Conservation (phyloP, 805 yeast species). For the Hanseniaspora guilliermondii region DNA sequence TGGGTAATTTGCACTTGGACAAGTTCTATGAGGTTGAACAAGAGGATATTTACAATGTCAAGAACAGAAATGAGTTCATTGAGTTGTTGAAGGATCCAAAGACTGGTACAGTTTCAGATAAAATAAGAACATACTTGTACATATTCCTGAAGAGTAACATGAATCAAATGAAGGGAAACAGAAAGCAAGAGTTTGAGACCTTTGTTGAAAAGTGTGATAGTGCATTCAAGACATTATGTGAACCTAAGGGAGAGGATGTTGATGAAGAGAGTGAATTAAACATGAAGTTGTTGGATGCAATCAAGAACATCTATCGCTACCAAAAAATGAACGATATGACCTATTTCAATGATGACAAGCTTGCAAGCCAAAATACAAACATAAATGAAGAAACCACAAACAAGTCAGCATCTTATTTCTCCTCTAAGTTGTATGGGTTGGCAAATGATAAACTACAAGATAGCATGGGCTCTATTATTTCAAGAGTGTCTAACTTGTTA, state of each 20-base stretch:
- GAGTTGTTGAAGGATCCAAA: slow-evolving; percentile 43
- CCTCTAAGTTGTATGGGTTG: slow-evolving; percentile 66
- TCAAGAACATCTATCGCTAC: slow-evolving; percentile 63
- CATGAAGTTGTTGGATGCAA: slow-evolving; percentile 38
- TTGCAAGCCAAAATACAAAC: not conserved
- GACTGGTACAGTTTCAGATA: slow-evolving; percentile 60
- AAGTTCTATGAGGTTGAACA: slow-evolving; percentile 92
- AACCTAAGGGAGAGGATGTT: slow-evolving; percentile 33
- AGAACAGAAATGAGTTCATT: slow-evolving; percentile 44
- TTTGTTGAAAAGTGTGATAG: slow-evolving; percentile 11
- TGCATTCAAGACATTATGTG: not conserved
- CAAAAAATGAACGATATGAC: slow-evolving; percentile 61
- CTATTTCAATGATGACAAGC: slow-evolving; percentile 24
- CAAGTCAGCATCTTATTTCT: slow-evolving; percentile 53
- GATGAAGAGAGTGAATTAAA: slow-evolving; percentile 46
- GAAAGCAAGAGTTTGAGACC: slow-evolving; percentile 5
- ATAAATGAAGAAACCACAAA: slow-evolving; percentile 26
- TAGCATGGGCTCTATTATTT: slow-evolving; percentile 78
- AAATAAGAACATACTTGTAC: slow-evolving; percentile 80
- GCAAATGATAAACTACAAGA: slow-evolving; percentile 73
- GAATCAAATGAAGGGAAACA: slow-evolving; percentile 24
- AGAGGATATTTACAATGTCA: slow-evolving; percentile 43
- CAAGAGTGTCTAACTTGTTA: slow-evolving; percentile 73
- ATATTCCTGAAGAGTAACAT: slow-evolving; percentile 43
- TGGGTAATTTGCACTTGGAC: slow-evolving; percentile 79